Percentiles rank a stretch among this genome's conserved stretches.
Evolutionary conservation across 257 asterid genomes (phyloP).

Genomic region (Ehretia macrophylla): DNA sequence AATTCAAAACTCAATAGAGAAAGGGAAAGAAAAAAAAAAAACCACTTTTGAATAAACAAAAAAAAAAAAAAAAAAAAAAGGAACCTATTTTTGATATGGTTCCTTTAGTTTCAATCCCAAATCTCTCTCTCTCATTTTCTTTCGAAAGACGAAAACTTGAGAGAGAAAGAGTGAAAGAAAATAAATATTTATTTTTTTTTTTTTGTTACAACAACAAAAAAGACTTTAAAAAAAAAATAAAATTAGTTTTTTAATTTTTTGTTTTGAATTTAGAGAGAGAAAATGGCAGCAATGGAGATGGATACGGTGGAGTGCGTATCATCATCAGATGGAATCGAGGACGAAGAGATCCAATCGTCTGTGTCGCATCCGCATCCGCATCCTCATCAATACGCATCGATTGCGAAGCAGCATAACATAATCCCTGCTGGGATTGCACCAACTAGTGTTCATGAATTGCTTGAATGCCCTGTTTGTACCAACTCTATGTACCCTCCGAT

Average conservation of each 20-base stretch:
- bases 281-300: slow-evolving; percentile 44
- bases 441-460: slow-evolving; percentile 76
- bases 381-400: slow-evolving; percentile 34
- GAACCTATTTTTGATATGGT: slow-evolving; percentile 13
- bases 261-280: slow-evolving; percentile 10
- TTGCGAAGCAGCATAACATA: slow-evolving; percentile 36
- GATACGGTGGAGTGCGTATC: slow-evolving; percentile 72
- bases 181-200: no score
- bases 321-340: slow-evolving; percentile 63
- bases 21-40: slow-evolving; percentile 16
- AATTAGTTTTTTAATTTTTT: slow-evolving; percentile 10
- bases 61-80: neutral
- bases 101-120: slow-evolving; percentile 22
- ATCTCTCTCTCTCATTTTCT: slow-evolving; percentile 23
- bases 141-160: slow-evolving; percentile 24
- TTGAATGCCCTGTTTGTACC: slow-evolving; percentile 90
- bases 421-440: slow-evolving; percentile 51
- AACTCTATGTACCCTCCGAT: slow-evolving; percentile 94
- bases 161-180: slow-evolving; percentile 31
- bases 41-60: slow-evolving; percentile 20
- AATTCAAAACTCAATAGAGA: slow-evolving; percentile 10
- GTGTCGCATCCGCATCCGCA: slow-evolving; percentile 30
- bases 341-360: slow-evolving; percentile 60
- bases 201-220: neutral
- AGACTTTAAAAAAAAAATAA: no score